Base-by-base conservation (phyloP, 768 basidiomycete genomes). In the Lanmaoa rubissima region DNA sequence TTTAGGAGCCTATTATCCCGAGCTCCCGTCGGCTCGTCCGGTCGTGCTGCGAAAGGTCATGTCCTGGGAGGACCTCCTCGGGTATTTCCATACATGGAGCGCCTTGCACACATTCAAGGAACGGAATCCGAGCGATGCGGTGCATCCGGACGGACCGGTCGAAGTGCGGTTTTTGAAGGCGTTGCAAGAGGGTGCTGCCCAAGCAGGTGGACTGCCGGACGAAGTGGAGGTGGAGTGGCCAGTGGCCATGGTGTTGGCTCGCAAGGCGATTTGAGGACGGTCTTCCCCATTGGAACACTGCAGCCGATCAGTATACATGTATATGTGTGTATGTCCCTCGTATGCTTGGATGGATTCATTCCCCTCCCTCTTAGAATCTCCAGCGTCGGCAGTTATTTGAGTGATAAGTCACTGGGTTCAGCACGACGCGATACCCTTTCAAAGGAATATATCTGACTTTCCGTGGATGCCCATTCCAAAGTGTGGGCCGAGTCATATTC, bases 11-110 rank as follows among this genome's bases (percentile, higher is more conserved):
- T 72, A 83, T 63, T 71, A 76, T 60, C 75, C 79, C 13, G 56
- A 67, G n/a, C 54, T 74, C 60, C 63, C 78, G 44, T 51, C 69
- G 41, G 57, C 72, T 55, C 68, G 62, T 54, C 38, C 69, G 55
- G 75, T 85, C 48, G 75, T 88, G 56, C 73, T 93, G 73, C 76
- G 71, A 21, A 82, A 82, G 62, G 73, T 66, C 39, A 82, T 87
- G 78, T 79, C 81, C 0, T 89, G 87, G 88, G 76, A 79, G 13
- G 82, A 82, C 54, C 71, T 93, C 0, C 76, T 88, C 6, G 79
- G 75, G 2, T 93, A 92, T 66, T 74, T 93, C 19, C 76, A 82
- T 46, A 90, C 90, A 0, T 87, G 81, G 76, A 90, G 87, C 62
- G 74, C 88, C 2, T 71, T 90, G 48, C 83, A 88, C 57, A 82